phyloP scores from a whole-genome alignment of 306 rosid genomes.

The Mucuna pruriens region DNA sequence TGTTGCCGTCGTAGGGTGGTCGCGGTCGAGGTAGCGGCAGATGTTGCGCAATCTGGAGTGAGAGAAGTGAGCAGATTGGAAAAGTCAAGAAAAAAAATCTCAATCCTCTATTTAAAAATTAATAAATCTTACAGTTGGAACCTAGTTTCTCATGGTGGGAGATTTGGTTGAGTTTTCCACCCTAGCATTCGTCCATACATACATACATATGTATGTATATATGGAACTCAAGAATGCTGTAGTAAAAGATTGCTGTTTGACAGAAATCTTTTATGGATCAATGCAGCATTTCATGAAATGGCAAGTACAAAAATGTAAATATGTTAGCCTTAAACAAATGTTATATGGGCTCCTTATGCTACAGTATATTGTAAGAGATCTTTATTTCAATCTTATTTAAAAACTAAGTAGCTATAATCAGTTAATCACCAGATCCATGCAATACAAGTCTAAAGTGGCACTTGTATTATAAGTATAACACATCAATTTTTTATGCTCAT shows the following conservation, averaged over 20 bases:
- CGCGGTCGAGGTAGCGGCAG: too few relatives aligned
- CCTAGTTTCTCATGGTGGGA: too few relatives aligned
- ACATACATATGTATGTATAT: not conserved
- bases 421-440: not conserved
- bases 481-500: constrained; percentile 1
- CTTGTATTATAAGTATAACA: not conserved
- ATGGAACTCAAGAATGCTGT: constrained; percentile 12
- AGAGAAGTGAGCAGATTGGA: too few relatives aligned
- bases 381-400: constrained; percentile 3
- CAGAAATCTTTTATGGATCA: not conserved
- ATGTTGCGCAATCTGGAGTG: too few relatives aligned
- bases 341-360: not conserved
- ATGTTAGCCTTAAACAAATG: constrained; percentile 7
- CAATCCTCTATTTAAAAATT: too few relatives aligned
- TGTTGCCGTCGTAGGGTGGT: too few relatives aligned
- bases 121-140: too few relatives aligned
- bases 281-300: constrained; percentile 29
- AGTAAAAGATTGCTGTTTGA: not conserved
- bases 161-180: too few relatives aligned
- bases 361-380: constrained; percentile 7
- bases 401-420: constrained; percentile 24
- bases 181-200: too few relatives aligned
- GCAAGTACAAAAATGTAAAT: constrained; percentile 17
- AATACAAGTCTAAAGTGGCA: constrained; percentile 13
- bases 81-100: too few relatives aligned